Percentiles rank a stretch among this genome's conserved stretches.
Conservation (phyloP, 2,329 filamentous ascomycete species). For the Plenodomus lindquistii region DNA sequence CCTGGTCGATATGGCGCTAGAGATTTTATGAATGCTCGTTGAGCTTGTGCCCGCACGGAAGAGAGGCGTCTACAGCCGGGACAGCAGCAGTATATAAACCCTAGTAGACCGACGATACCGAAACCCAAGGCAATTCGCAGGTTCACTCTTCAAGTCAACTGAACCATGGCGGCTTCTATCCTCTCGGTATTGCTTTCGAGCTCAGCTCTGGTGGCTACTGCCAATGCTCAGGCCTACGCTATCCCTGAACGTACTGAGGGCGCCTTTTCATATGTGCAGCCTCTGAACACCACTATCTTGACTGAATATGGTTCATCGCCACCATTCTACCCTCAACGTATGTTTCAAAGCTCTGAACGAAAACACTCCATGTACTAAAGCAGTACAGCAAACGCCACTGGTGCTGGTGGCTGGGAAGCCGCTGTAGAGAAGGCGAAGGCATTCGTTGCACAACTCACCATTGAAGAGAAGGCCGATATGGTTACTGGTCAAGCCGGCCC, state of each 20-base stretch:
- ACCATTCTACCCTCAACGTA: conserved; percentile 34
- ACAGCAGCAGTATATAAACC: conserved; percentile 26
- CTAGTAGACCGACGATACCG: not conserved
- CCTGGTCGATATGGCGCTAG: conserved; percentile 1
- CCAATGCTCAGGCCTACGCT: conserved; percentile 30
- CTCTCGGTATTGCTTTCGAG: conserved; percentile 23
- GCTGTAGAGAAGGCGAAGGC: conserved; percentile 38
- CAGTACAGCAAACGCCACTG: conserved; percentile 30
- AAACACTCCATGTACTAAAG: conserved; percentile 43
- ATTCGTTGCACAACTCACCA: conserved; percentile 34
- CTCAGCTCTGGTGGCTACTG: conserved; percentile 25
- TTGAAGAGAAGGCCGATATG: conserved; percentile 41
- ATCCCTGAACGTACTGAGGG: conserved; percentile 18
- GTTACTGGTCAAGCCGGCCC: conserved; percentile 46
- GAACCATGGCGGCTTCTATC: conserved; percentile 34
- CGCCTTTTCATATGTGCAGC: conserved; percentile 35
- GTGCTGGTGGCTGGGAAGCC: conserved; percentile 37
- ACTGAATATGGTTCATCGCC: conserved; percentile 34
- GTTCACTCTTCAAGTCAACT: not conserved
- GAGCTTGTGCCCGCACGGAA: conserved; percentile 3
- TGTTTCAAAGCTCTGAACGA: conserved; percentile 3
- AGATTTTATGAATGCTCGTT: not conserved
- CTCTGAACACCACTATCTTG: conserved; percentile 35
- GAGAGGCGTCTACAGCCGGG: not conserved
- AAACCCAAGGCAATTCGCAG: not conserved